A percentile compares a stretch with the other conserved stretches of the same genome.
phyloP scores from a whole-genome alignment of 208 protist species.

The Wallacemonas sp. region DNA sequence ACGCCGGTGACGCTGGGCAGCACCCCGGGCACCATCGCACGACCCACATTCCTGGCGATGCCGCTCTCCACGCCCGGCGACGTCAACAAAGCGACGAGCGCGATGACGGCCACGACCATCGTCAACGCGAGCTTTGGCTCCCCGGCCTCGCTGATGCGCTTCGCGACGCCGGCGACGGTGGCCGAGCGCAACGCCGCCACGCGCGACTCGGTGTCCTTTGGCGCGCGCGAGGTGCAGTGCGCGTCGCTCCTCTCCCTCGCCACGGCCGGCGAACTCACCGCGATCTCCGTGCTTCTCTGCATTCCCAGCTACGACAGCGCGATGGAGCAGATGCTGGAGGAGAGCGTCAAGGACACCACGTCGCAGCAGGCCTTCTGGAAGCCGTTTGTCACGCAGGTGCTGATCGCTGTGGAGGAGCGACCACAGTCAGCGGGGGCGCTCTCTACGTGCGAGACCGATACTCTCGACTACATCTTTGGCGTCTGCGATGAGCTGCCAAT shows the following conservation, averaged over 20 bases:
- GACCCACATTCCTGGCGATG: conserved; percentile 1
- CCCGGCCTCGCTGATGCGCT: conserved; percentile 13
- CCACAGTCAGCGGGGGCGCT: background rate
- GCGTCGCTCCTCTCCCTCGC: conserved; percentile 55
- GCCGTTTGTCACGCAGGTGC: conserved; percentile 46
- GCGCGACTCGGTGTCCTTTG: conserved; percentile 4
- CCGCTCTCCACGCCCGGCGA: background rate
- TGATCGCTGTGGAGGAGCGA: conserved; percentile 20
- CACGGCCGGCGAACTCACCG: conserved; percentile 42
- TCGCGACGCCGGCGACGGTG: conserved; percentile 25
- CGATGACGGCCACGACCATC: conserved; percentile 9
- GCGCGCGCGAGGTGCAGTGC: conserved; percentile 39
- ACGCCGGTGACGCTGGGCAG: conserved; percentile 31
- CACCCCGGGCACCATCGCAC: conserved; percentile 6
- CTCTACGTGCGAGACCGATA: conserved; percentile 10
- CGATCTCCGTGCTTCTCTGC: conserved; percentile 49
- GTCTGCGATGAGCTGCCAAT: conserved; percentile 59
- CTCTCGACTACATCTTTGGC: conserved; percentile 47
- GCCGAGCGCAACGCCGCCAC: conserved; percentile 9
- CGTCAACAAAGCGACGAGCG: conserved; percentile 4
- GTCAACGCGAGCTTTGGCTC: background rate
- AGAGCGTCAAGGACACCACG: conserved; percentile 22
- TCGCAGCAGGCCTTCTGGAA: conserved; percentile 56
- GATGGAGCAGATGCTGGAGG: conserved; percentile 36
- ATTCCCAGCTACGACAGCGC: conserved; percentile 51